A percentile compares a stretch with the other conserved stretches of the same genome.
These are phyloP conservation scores for Puccinia horiana DNA, from an alignment of 1,284 basidiomycete species.

Conservation along the genomic window DNA sequence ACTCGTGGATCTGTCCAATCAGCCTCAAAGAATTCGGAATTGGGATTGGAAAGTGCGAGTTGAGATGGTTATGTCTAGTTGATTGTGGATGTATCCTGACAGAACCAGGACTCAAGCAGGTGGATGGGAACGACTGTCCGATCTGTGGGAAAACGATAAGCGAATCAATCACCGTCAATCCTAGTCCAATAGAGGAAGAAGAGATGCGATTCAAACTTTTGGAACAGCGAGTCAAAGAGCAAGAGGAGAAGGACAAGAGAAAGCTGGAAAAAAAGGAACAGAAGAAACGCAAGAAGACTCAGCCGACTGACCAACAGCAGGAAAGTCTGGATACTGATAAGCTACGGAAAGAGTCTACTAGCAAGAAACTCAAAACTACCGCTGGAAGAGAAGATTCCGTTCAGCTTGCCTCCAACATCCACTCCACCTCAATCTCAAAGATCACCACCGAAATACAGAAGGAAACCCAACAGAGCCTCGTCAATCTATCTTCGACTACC, in stretches of 20 bases:
- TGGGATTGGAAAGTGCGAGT: slow-evolving; percentile 51
- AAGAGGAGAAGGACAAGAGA: slow-evolving; percentile 37
- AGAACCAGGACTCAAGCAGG: slow-evolving; percentile 70
- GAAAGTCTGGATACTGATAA: background rate
- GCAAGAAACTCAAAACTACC: slow-evolving; percentile 6
- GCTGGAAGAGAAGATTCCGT: background rate
- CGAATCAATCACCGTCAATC: slow-evolving; percentile 43
- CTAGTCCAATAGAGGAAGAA: slow-evolving; percentile 36
- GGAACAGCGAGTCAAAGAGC: slow-evolving; percentile 31
- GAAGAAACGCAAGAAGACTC: slow-evolving; percentile 42
- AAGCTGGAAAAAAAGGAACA: slow-evolving; percentile 43
- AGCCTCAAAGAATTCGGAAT: slow-evolving; percentile 92
- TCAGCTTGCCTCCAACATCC: slow-evolving; percentile 24
- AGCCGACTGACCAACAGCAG: background rate
- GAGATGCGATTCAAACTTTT: slow-evolving; percentile 36
- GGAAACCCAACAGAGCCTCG: slow-evolving; percentile 48
- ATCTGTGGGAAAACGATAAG: slow-evolving; percentile 25
- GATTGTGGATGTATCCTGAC: slow-evolving; percentile 86
- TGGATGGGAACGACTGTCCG: slow-evolving; percentile 37
- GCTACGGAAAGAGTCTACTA: background rate
- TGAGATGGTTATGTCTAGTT: slow-evolving; percentile 79
- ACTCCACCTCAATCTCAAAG: slow-evolving; percentile 34
- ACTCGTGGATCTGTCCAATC: slow-evolving; percentile 77
- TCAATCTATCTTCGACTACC: slow-evolving; percentile 43
- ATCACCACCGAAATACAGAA: slow-evolving; percentile 42